Conservation (phyloP, 257 asterid genomes). For the Forsythia viridissima region DNA sequence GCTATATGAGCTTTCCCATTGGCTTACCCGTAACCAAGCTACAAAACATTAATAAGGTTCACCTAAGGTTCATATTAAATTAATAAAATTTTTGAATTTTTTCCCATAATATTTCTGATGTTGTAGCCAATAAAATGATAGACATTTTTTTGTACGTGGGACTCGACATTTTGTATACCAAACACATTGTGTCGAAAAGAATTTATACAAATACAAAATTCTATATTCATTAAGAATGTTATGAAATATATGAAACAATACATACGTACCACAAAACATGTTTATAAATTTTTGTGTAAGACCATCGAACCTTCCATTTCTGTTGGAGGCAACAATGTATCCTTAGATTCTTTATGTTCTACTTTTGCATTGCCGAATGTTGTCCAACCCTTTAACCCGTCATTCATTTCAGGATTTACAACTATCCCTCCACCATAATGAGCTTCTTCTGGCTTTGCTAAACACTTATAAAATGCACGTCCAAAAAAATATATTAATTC, state of each 20-base stretch:
- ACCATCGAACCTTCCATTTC: conserved; percentile 34
- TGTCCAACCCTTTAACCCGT: conserved; percentile 62
- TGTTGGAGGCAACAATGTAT: conserved; percentile 43
- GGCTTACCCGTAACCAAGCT: conserved; percentile 75
- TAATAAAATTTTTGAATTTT: too few relatives aligned
- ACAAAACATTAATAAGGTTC: conserved; percentile 5
- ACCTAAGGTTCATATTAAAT: too few relatives aligned
- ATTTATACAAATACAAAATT: neutral
- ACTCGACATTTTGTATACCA: neutral
- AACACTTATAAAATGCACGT: too few relatives aligned
- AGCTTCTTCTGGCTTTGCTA: conserved; percentile 44
- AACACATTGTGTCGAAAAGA: neutral
- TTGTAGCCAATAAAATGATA: too few relatives aligned
- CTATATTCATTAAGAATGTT: neutral
- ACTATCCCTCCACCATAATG: conserved; percentile 71
- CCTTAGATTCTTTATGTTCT: conserved; percentile 24
- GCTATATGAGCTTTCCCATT: conserved; percentile 44
- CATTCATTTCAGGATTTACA: conserved; percentile 51
- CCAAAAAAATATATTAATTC: neutral
- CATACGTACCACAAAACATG: conserved; percentile 57
- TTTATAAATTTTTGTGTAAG: conserved; percentile 44
- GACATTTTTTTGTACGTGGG: too few relatives aligned
- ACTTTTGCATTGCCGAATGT: conserved; percentile 36
- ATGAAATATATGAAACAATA: neutral
- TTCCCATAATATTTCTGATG: too few relatives aligned